These are phyloP conservation scores for Hyaloscypha hepaticicola DNA, from an alignment of 495 filamentous ascomycete species.

Conservation along the genomic window DNA sequence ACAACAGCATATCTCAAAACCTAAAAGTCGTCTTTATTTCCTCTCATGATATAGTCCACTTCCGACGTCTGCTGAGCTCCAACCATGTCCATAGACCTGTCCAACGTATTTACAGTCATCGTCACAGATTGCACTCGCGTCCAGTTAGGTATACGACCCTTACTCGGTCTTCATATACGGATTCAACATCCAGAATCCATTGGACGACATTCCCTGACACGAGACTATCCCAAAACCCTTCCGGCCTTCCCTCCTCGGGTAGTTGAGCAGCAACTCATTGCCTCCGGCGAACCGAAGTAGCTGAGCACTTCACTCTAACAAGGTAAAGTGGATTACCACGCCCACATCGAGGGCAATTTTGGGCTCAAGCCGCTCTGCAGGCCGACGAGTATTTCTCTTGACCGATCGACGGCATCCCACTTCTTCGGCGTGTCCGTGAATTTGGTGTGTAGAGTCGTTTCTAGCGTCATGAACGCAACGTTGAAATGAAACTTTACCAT, in stretches of 20 bases:
- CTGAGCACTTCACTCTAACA: neutral
- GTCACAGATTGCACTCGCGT: conserved; percentile 1
- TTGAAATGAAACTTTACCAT: neutral
- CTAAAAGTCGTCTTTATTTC: neutral
- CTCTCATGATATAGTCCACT: neutral
- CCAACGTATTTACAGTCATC: neutral
- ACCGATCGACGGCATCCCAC: neutral
- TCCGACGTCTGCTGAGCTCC: neutral
- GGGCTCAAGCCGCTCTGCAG: neutral
- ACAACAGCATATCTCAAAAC: neutral
- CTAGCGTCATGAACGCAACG: neutral
- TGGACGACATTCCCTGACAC: neutral
- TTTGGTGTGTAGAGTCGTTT: neutral
- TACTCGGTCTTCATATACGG: neutral
- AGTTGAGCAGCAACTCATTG: neutral
- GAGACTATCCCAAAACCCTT: conserved; percentile 4
- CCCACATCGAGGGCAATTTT: neutral
- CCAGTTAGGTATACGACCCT: conserved; percentile 4
- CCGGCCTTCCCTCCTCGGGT: neutral
- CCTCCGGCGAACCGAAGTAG: neutral
- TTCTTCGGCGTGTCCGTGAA: neutral
- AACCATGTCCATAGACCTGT: neutral
- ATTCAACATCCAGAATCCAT: conserved; percentile 3
- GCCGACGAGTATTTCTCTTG: neutral
- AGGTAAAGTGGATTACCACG: neutral